These are phyloP conservation scores for Vachellia pachyceras DNA, from an alignment of 306 rosid species.

Conservation along the genomic window DNA sequence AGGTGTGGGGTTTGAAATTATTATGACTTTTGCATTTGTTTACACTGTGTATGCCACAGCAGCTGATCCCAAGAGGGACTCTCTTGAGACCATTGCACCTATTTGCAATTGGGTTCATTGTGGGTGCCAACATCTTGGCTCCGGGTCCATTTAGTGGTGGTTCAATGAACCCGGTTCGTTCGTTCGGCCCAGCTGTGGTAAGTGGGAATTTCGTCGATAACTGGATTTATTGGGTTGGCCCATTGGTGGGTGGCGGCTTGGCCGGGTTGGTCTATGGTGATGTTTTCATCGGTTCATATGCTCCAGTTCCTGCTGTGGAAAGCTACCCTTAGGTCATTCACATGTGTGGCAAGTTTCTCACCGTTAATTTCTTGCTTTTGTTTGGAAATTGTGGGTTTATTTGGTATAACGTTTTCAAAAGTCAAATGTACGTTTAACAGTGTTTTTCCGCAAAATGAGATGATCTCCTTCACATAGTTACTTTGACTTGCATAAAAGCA, in stretches of 20 bases:
- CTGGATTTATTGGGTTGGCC: conserved; percentile 97
- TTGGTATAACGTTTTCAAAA: too few species aligned
- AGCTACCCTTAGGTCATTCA: conserved; percentile 47
- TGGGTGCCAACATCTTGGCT: conserved; percentile 85
- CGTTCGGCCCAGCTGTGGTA: conserved; percentile 88
- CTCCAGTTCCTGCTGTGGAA: conserved; percentile 49
- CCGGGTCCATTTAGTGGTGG: conserved; percentile 96
- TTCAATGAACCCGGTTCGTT: conserved; percentile 94
- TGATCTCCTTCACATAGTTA: too few species aligned
- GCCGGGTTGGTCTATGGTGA: conserved; percentile 80
- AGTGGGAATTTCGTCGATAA: conserved; percentile 56
- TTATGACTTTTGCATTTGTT: conserved; percentile 70
- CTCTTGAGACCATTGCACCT: conserved; percentile 75
- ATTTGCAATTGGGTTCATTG: conserved; percentile 89
- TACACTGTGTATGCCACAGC: conserved; percentile 96
- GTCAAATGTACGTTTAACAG: too few species aligned
- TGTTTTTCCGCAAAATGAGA: too few species aligned
- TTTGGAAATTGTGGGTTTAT: too few species aligned
- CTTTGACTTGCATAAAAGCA: too few species aligned
- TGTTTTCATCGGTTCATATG: conserved; percentile 64
- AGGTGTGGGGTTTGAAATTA: conserved; percentile 69
- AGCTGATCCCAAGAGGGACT: conserved; percentile 84
- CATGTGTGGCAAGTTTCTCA: not conserved
- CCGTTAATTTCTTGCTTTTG: conserved; percentile 27
- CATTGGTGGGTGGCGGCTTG: conserved; percentile 81